A percentile compares a stretch with the other conserved stretches of the same genome.
Evolutionary conservation across 139 green algal species (phyloP).

Genomic region (Pseudopediastrum boryanum): DNA sequence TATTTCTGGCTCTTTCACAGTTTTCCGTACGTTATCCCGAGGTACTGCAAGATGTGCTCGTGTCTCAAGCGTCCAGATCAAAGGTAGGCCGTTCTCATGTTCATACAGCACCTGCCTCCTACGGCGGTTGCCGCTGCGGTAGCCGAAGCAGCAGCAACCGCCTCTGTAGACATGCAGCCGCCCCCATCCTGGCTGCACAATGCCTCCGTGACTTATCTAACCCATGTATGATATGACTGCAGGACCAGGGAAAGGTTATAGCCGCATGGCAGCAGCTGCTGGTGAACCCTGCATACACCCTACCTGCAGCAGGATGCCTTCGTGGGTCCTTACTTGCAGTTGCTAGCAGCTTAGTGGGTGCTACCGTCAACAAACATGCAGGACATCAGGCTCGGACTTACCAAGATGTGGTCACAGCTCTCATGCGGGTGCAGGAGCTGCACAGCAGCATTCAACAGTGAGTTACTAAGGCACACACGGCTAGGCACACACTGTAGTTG

Average conservation of each 20-base stretch:
- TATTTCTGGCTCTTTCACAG: too few relatives aligned
- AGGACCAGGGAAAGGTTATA: conserved; percentile 30
- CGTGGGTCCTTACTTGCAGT: conserved; percentile 39
- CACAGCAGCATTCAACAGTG: conserved; percentile 23
- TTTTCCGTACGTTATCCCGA: too few relatives aligned
- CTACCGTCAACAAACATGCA: not conserved
- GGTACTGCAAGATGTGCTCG: too few relatives aligned
- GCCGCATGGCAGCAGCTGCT: conserved; percentile 41
- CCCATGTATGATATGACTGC: too few relatives aligned
- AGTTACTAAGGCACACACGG: too few relatives aligned
- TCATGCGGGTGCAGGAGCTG: conserved; percentile 40
- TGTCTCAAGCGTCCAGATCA: too few relatives aligned
- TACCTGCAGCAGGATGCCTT: conserved; percentile 33
- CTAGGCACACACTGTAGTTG: not conserved
- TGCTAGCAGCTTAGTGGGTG: conserved; percentile 36
- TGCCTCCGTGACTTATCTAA: not conserved
- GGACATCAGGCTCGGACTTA: not conserved
- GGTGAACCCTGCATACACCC: conserved; percentile 19
- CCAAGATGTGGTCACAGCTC: not conserved
- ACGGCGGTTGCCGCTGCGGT: not conserved
- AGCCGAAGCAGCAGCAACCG: conserved; percentile 27
- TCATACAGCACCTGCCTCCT: not conserved
- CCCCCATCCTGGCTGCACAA: not conserved
- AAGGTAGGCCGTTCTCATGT: too few relatives aligned
- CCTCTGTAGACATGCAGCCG: not conserved